phyloP scores from a whole-genome alignment of 306 rosid species.

The Vigna mungo region DNA sequence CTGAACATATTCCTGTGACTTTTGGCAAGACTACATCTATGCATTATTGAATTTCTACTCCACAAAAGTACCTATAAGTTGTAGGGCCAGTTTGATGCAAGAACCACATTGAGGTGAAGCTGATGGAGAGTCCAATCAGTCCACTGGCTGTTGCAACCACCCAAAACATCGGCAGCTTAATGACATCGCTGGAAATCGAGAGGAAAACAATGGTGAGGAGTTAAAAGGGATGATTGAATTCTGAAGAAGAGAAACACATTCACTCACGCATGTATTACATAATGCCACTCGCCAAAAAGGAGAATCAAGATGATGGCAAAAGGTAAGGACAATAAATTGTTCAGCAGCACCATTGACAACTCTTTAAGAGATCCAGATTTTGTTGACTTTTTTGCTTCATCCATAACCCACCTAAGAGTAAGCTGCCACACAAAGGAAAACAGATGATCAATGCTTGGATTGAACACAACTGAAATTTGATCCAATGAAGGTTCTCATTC shows the following conservation, averaged over 20 bases:
- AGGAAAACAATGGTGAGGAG: conserved; percentile 30
- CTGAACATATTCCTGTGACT: background rate
- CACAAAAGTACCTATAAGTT: conserved; percentile 69
- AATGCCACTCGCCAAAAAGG: conserved; percentile 79
- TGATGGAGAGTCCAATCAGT: conserved; percentile 84
- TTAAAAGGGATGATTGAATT: conserved; percentile 25
- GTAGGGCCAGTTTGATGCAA: conserved; percentile 91
- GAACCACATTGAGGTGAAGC: conserved; percentile 97
- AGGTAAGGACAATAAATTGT: conserved; percentile 82
- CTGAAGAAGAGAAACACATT: conserved; percentile 33
- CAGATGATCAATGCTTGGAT: conserved; percentile 5
- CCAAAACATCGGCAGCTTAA: conserved; percentile 81
- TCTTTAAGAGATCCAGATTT: conserved; percentile 84
- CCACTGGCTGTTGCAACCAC: conserved; percentile 82
- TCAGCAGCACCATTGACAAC: conserved; percentile 94
- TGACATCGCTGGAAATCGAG: conserved; percentile 63
- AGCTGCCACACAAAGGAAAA: conserved; percentile 57
- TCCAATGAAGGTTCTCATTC: conserved; percentile 13
- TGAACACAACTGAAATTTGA: conserved; percentile 21
- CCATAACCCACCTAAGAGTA: conserved; percentile 84
- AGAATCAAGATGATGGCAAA: conserved; percentile 70
- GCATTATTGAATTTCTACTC: conserved; percentile 18
- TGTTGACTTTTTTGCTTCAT: conserved; percentile 78
- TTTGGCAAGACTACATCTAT: background rate
- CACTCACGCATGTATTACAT: conserved; percentile 75